phyloP scores from a whole-genome alignment of 805 yeast species.

The Saccharomycopsis fodiens region DNA sequence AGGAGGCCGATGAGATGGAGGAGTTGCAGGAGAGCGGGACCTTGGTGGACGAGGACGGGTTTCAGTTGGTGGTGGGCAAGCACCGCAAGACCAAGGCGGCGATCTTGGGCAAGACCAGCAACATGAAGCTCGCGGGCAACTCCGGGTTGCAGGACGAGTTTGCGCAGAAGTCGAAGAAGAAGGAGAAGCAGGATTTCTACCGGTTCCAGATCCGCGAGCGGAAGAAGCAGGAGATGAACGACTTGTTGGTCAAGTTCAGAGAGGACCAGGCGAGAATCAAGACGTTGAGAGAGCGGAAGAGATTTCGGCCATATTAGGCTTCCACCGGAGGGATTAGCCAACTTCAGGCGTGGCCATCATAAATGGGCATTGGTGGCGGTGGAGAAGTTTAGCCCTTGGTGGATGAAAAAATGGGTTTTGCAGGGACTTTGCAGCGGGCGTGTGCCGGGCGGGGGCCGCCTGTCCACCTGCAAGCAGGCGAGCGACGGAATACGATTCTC shows the following conservation, averaged over 20 bases:
- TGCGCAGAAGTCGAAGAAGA: slow-evolving; percentile 50
- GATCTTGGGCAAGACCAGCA: slow-evolving; percentile 48
- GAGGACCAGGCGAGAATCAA: slow-evolving; percentile 83
- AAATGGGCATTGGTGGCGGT: too few relatives aligned
- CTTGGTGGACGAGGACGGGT: slow-evolving; percentile 87
- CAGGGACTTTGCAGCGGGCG: too few relatives aligned
- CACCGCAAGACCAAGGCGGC: slow-evolving; percentile 77
- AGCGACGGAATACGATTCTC: too few relatives aligned
- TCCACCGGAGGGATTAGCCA: neutral
- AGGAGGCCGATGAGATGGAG: slow-evolving; percentile 57
- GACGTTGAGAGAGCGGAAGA: slow-evolving; percentile 69
- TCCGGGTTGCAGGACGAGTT: slow-evolving; percentile 48
- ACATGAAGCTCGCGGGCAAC: slow-evolving; percentile 26
- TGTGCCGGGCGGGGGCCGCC: too few relatives aligned
- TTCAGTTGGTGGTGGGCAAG: slow-evolving; percentile 81
- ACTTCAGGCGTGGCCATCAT: too few relatives aligned
- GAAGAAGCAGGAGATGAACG: slow-evolving; percentile 89
- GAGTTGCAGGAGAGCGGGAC: slow-evolving; percentile 47
- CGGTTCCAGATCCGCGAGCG: slow-evolving; percentile 92
- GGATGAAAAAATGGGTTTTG: too few relatives aligned
- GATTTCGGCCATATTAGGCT: slow-evolving; percentile 68
- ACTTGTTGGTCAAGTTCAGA: slow-evolving; percentile 73
- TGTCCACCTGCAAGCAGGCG: too few relatives aligned
- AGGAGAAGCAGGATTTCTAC: slow-evolving; percentile 86
- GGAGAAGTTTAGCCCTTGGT: too few relatives aligned